Evolutionary conservation across 768 basidiomycete species (phyloP).

Genomic region (Omphalotus guepiniiformis): DNA sequence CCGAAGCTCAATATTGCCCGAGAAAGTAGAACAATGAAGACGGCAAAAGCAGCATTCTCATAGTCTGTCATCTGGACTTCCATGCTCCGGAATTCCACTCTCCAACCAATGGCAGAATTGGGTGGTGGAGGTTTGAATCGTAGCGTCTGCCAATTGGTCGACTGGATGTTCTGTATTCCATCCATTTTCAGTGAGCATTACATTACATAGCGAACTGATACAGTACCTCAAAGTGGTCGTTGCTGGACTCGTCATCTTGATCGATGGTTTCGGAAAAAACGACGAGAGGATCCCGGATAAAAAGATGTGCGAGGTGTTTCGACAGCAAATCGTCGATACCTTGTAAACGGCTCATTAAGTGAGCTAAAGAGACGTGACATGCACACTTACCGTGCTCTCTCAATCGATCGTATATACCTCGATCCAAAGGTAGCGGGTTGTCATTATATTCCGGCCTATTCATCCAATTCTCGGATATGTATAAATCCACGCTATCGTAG

Average conservation of each 20-base stretch:
- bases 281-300: constrained; percentile 96
- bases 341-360: constrained; percentile 23
- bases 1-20: constrained; percentile 89
- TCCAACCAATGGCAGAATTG: constrained; percentile 91
- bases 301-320: constrained; percentile 91
- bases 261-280: constrained; percentile 91
- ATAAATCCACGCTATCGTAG: constrained; percentile 94
- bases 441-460: constrained; percentile 97
- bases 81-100: constrained; percentile 98
- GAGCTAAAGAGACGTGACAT: background rate
- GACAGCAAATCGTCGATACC: constrained; percentile 85
- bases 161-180: constrained; percentile 82
- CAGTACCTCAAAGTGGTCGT: constrained; percentile 91
- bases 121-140: constrained; percentile 98
- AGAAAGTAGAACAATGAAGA: constrained; percentile 92
- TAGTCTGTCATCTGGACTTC: constrained; percentile 99
- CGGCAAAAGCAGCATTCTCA: constrained; percentile 95
- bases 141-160: constrained; percentile 99
- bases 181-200: constrained; percentile 7
- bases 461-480: constrained; percentile 80
- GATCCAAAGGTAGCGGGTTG: constrained; percentile 73
- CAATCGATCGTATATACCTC: constrained; percentile 68
- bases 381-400: constrained; percentile 64
- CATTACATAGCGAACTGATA: background rate
- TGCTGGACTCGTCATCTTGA: constrained; percentile 83